phyloP scores from a whole-genome alignment of 2,329 filamentous ascomycete genomes.

The Monosporascus cannonballus region DNA sequence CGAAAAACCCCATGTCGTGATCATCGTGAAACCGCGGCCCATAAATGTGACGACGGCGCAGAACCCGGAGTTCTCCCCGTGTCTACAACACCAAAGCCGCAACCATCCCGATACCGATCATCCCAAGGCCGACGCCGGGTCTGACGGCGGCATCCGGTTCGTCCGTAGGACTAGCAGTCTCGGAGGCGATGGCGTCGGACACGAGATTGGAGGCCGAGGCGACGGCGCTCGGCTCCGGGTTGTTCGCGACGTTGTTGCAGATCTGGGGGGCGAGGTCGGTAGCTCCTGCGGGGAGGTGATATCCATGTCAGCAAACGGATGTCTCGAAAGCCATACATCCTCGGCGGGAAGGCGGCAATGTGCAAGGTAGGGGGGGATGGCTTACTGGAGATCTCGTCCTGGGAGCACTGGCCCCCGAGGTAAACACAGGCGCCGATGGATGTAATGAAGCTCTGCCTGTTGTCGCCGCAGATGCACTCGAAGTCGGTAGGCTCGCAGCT shows the following conservation, averaged over 20 bases:
- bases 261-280: constrained; percentile 18
- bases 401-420: constrained; percentile 9
- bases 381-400: constrained; percentile 20
- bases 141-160: constrained; percentile 14
- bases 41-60: background rate
- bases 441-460: constrained; percentile 16
- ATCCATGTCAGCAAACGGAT: no score
- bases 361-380: background rate
- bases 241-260: constrained; percentile 16
- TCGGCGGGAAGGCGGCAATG: background rate
- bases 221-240: constrained; percentile 19
- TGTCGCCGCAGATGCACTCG: constrained; percentile 20
- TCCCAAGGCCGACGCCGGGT: constrained; percentile 19
- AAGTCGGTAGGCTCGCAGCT: constrained; percentile 23
- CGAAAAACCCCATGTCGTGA: background rate
- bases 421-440: constrained; percentile 17
- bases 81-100: constrained; percentile 20
- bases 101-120: constrained; percentile 20
- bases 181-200: constrained; percentile 18
- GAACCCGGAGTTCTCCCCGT: background rate
- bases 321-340: background rate
- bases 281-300: constrained; percentile 9
- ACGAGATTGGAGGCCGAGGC: constrained; percentile 24
- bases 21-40: background rate
- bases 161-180: constrained; percentile 11